A percentile compares a stretch with the other conserved stretches of the same genome.
These are phyloP conservation scores for Passalora sequoiae DNA, from an alignment of 2,329 filamentous ascomycete species.

Conservation along the genomic window DNA sequence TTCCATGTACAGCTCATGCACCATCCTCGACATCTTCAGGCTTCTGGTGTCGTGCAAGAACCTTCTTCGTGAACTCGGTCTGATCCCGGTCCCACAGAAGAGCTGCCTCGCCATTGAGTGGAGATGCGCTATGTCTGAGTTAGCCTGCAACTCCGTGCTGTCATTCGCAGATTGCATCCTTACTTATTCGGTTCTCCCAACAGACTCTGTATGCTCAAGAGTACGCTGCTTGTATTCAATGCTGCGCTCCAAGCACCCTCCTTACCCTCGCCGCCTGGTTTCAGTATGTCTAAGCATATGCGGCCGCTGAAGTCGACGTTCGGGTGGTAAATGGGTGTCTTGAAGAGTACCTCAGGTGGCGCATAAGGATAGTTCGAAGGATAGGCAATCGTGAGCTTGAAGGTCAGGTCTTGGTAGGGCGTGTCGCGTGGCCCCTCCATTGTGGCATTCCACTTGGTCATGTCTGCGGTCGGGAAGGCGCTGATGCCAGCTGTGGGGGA, in stretches of 20 bases:
- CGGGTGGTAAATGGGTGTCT: constrained; percentile 97
- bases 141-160: constrained; percentile 10
- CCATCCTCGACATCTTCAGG: constrained; percentile 42
- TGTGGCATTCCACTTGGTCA: constrained; percentile 88
- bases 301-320: constrained; percentile 96
- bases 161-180: background rate
- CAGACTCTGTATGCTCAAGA: constrained; percentile 89
- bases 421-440: constrained; percentile 88
- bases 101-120: constrained; percentile 91
- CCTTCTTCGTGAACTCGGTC: constrained; percentile 75
- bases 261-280: constrained; percentile 42
- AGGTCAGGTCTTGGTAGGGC: constrained; percentile 77
- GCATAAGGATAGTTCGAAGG: constrained; percentile 89
- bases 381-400: constrained; percentile 91
- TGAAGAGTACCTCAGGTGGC: constrained; percentile 88
- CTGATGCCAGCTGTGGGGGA: constrained; percentile 88
- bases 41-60: constrained; percentile 54
- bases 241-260: constrained; percentile 94
- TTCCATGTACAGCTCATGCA: constrained; percentile 38
- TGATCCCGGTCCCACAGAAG: constrained; percentile 90
- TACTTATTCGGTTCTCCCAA: constrained; percentile 98
- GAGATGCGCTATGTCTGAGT: constrained; percentile 63
- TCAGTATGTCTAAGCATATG: constrained; percentile 96
- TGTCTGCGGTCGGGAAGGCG: constrained; percentile 89
- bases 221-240: constrained; percentile 90